Evolutionary conservation across 2,329 filamentous ascomycete species (phyloP).

Genomic region (Scytalidium lignicola): DNA sequence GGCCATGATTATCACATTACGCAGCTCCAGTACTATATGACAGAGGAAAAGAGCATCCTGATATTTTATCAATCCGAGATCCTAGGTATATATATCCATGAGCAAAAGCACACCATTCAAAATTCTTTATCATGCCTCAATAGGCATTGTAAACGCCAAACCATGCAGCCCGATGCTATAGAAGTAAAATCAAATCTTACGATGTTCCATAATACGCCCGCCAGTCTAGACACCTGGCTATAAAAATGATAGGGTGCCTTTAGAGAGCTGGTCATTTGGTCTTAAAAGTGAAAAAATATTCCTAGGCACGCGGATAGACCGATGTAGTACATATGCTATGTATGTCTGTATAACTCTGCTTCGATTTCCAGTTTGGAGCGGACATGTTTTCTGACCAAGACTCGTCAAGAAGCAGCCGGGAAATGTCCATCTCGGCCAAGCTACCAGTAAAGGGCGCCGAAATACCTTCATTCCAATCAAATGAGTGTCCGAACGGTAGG

Average conservation of each 20-base stretch:
- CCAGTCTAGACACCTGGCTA: too few species aligned
- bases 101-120: too few species aligned
- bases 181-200: too few species aligned
- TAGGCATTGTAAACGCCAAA: too few species aligned
- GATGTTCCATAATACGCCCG: too few species aligned
- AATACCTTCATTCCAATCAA: conserved; percentile 41
- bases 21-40: too few species aligned
- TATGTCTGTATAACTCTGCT: conserved; percentile 22
- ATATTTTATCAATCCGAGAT: too few species aligned
- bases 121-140: too few species aligned
- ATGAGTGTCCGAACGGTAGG: conserved; percentile 30
- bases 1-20: too few species aligned
- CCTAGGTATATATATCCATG: too few species aligned
- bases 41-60: too few species aligned
- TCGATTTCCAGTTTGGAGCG: conserved; percentile 16
- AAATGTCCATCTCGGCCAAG: conserved; percentile 57
- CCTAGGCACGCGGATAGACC: not conserved
- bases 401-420: conserved; percentile 54
- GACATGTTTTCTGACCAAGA: conserved; percentile 22
- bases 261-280: not conserved
- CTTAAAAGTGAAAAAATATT: not conserved
- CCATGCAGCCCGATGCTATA: too few species aligned
- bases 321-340: conserved; percentile 17
- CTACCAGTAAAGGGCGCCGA: conserved; percentile 35
- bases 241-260: not conserved